Base-by-base conservation (phyloP, 805 yeast genomes). In the Candida ovalis region DNA sequence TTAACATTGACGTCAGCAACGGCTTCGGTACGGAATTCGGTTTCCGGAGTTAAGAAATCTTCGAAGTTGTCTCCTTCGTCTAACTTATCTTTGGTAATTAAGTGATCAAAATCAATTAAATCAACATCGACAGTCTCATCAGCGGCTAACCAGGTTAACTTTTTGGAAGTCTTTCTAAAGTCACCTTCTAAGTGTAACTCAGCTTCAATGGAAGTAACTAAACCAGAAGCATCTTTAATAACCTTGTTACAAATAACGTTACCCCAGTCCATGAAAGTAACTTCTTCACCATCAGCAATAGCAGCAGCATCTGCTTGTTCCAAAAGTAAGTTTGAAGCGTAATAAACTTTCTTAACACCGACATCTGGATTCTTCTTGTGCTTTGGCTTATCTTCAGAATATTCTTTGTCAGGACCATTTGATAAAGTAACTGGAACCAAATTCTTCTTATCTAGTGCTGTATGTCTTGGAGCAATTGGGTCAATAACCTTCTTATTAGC, bases 261-360 rank as follows among this genome's bases (percentile, higher is more conserved):
- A 77, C 97, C 98, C 98, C 98, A 92, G 72, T 92, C 97, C 98
- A 92, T 92, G 62, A 92, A 79, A n/a, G 98, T 92, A 54, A 91
- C 76, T 74, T 92, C 98, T 72, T 92, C 98, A 55, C 86, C 88
- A 39, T 82, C 92, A 57, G 77, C 81, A 40, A 76, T 67, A 7
- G 73, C 58, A 52, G 84, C 74, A 41, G 91, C 84, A 70, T 92
- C 98, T 25, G 76, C 92, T 73, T 88, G 96, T 64, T 91, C 97
- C 61, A 92, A 75, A 59, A 88, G 71, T 41, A 87, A 75, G 46
- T 81, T 73, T 50, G 81, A 74, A 56, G 80, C 70, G 68, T 74
- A 85, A 57, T 85, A 73, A 41, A 90, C 90, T 64, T 81, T 77
- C 79, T 92, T 92, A 59, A 70, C 74, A 58, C 98, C 98, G 55